Evolutionary conservation across 352 stramenopile genomes (phyloP), one percentile per base, ranked within the genome.

Genomic region (Phytopythium chamaehyphon): DNA sequence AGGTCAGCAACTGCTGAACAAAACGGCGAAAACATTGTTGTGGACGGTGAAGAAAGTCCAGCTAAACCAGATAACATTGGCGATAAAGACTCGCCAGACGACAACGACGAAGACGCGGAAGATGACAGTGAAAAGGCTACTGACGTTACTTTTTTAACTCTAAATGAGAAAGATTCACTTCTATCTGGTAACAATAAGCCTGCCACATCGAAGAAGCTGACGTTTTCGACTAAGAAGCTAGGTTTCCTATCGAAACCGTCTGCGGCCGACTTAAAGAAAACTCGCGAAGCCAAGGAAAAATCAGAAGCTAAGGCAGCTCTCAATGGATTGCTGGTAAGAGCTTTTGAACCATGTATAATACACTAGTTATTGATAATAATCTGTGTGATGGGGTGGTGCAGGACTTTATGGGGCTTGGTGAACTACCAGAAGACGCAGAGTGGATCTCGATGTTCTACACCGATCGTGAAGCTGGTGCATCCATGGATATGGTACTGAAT

Each of bases 391-490:
- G n/a, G n/a, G n/a, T n/a, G n/a, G n/a, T n/a, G 1, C 43, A 85
- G 73, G 76, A 90, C 42, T 88, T 92, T 21, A 57, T 92, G 38
- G 78, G 82, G 1, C 73, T 93, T 36, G 86, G 88, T 6, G 69
- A 80, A 16, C 63, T 95, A 0, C 74, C 76, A 0, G 82, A 92
- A 11, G 78, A 90, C 28, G 81, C 76, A 0, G 78, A 88, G 37
- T 92, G 78, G 78, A 71, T 92, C 22, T 69, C 73, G 4, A 85
- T 93, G 37, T 72, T 86, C 46, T 93, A 86, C 55, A 87, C 73
- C 0, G 83, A 92, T 40, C 74, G 82, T 5, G 78, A 90, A 49
- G 76, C 71, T 1, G 82, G 59, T 0, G 54, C 73, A 4, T 86
- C 82, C 0, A 77, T 86, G 54, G 61, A 80, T 44, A 88, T 92